Evolutionary conservation across 225 moss, liverwort and hornwort species (phyloP), one percentile per base, ranked within the genome.

Genomic region (Lunularia cruciata): DNA sequence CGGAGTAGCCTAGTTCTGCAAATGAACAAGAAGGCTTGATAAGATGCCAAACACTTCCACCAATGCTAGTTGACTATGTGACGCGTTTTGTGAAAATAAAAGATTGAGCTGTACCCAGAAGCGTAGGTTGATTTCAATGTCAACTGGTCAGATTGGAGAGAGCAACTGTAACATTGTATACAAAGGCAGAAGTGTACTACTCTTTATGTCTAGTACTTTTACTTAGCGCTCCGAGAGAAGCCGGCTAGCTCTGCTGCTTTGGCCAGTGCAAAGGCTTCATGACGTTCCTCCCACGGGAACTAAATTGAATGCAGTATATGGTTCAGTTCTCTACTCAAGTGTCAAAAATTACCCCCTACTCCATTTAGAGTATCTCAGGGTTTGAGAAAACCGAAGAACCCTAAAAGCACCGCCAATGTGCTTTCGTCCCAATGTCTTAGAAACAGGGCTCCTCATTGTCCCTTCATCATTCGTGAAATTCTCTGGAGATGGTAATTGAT

Each of bases 401-500:
- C 26, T 22, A 63, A 42, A 16, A 12, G 11, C 12, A 23, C 42
- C 39, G 9, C n/a, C 40, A 13, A 39, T 28, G 42, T 19, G 43
- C 28, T 46, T 6, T 30, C 10, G 23, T 19, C 28, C 7, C 5
- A 28, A 28, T 5, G 19, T 60, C n/a, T n/a, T n/a, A 3, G 1
- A 19, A 15, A 19, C 43, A 30, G 22, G 30, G 10, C n/a, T n/a
- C 4, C 13, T 73, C 65, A 81, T 15, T 76, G 81, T 57, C 81
- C 81, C 72, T 86, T 90, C 96, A 98, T 93, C 90, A 91, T 85
- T 72, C 79, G 83, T 60, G 90, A 89, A 85, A 93, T 90, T 86
- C 96, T 92, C 61, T 98, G 93, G 62, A 93, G 73, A 68, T 98
- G 96, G 78, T 90, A 88, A 63, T 98, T 98, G 76, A 98, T 89